Conservation (phyloP, 495 filamentous ascomycete genomes). For the Pyronema domesticum region DNA sequence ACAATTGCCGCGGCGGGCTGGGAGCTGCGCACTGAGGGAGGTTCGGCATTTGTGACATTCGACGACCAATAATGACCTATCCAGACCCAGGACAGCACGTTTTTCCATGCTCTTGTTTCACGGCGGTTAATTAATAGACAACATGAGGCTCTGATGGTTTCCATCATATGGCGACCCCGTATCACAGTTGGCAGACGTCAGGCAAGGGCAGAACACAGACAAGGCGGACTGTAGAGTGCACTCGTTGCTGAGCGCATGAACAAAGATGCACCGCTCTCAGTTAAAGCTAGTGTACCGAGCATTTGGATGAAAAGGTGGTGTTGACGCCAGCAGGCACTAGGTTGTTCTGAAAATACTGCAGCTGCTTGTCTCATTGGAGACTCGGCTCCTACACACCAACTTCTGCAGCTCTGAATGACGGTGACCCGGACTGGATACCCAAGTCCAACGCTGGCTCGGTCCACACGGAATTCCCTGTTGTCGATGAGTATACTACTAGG, state of each 20-base stretch:
- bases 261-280: not conserved
- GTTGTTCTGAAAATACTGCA: conserved; percentile 5
- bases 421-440: not conserved
- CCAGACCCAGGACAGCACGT: not conserved
- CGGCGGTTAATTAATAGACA: not conserved
- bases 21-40: no score
- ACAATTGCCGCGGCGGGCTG: not conserved
- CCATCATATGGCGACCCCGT: not conserved
- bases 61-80: not conserved
- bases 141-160: not conserved
- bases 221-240: not conserved
- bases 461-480: not conserved
- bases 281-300: conserved; percentile 4
- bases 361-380: conserved; percentile 4
- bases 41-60: no score
- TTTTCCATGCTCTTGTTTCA: conserved; percentile 4
- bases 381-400: not conserved
- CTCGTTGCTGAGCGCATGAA: conserved; percentile 4
- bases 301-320: conserved; percentile 1
- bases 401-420: not conserved
- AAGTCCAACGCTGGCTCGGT: not conserved
- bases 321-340: conserved; percentile 5
- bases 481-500: not conserved
- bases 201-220: not conserved
- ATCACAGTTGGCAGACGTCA: not conserved